Evolutionary conservation across 23 red algal species (phyloP).

Genomic region (Agarophyton chilense): DNA sequence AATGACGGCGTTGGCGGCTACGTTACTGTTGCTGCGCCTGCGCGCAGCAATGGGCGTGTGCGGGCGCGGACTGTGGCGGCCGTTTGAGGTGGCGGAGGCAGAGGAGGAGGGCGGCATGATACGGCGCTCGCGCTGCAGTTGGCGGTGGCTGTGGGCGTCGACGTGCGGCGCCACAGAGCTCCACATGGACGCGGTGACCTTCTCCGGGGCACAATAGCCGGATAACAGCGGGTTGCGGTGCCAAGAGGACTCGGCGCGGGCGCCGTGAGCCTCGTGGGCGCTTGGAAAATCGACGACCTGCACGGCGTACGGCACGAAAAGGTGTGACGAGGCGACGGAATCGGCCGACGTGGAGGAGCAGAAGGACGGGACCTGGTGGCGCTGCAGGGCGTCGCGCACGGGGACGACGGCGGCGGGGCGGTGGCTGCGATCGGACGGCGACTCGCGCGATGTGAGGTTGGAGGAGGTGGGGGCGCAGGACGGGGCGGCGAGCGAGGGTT

Average conservation of each 20-base stretch:
- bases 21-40: constrained; percentile 7
- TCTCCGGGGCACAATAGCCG: constrained; percentile 66
- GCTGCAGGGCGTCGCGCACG: background rate
- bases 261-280: constrained; percentile 8
- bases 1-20: constrained; percentile 28
- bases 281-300: constrained; percentile 35
- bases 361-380: constrained; percentile 1
- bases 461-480: constrained; percentile 10
- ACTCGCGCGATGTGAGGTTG: constrained; percentile 2
- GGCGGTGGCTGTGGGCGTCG: background rate
- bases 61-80: constrained; percentile 24
- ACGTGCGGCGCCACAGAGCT: background rate
- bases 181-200: constrained; percentile 30
- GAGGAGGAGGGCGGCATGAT: background rate
- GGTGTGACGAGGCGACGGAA: background rate
- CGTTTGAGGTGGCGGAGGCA: background rate
- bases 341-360: constrained; percentile 31
- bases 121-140: background rate
- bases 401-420: background rate
- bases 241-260: background rate
- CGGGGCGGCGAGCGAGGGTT: constrained; percentile 12
- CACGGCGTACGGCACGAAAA: constrained; percentile 18
- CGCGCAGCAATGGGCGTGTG: background rate
- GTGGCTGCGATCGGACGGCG: background rate
- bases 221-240: background rate